phyloP scores from a whole-genome alignment of 176 grass and related monocot genomes.

The Phoenix roebelenii region DNA sequence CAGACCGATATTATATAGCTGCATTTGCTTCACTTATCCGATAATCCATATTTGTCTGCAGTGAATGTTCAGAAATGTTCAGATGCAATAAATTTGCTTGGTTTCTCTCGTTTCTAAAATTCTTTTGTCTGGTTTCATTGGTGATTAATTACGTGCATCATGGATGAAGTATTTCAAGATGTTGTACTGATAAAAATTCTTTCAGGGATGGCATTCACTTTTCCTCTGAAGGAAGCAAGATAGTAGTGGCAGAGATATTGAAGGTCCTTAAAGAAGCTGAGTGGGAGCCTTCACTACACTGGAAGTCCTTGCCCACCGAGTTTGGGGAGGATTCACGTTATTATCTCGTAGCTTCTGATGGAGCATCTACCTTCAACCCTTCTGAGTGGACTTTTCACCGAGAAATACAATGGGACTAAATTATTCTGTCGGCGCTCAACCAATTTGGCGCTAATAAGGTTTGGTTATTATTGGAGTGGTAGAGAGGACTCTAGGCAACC shows the following conservation, averaged over 20 bases:
- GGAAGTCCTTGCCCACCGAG: too few species aligned
- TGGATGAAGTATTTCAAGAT: neutral
- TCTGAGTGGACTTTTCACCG: too few species aligned
- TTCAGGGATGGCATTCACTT: constrained; percentile 36
- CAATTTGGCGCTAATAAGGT: too few species aligned
- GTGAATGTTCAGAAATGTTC: neutral
- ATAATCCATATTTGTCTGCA: neutral
- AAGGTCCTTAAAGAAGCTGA: constrained; percentile 24
- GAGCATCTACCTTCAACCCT: too few species aligned
- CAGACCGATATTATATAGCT: too few species aligned
- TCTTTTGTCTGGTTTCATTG: neutral
- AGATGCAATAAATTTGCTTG: neutral
- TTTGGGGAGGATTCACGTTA: too few species aligned
- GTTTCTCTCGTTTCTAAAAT: neutral
- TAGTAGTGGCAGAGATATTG: constrained; percentile 17
- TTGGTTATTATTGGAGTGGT: too few species aligned
- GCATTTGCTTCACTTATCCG: too few species aligned
- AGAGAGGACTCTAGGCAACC: too few species aligned
- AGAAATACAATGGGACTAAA: too few species aligned
- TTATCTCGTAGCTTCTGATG: too few species aligned
- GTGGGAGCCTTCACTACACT: constrained; percentile 9
- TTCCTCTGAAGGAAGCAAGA: constrained; percentile 22
- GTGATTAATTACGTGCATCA: neutral
- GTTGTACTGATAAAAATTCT: neutral
- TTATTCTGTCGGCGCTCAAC: too few species aligned